Base-by-base conservation (phyloP, 345 rosid genomes). In the Draba incana region DNA sequence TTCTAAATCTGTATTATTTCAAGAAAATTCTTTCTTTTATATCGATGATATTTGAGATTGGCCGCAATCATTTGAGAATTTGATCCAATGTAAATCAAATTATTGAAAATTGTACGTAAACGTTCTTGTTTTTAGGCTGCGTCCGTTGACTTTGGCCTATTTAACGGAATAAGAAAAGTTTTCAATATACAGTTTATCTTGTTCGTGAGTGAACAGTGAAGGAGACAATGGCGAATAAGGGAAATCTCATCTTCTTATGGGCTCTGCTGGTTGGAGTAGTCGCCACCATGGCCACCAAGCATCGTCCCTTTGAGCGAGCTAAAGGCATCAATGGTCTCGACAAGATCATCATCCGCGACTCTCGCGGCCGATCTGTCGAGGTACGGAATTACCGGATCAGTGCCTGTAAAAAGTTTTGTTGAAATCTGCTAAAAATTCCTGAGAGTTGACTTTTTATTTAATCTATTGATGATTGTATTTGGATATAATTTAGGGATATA, bases 321-420 rank as follows among this genome's bases (percentile, higher is more conserved):
- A 85, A 78, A 71, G 95, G 95, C 60, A 16, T 78, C 31, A 84
- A 85, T 52, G 90, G 89, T 63, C 85, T 90, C 69, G 85, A 85
- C 16, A 91, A 80, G 78, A 80, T 91, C 74, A 77, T 85, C 57
- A 69, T 91, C 64, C 79, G 92, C 3, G 89, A 83, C 64, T 69
- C 35, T 51, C 84, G 82, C 0, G 81, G 84, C 57, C 77, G 74
- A 60, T 82, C 92, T 25, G 90, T 75, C 10, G 92, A 90, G 95
- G 95, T 33, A 33, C 37, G 37, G 31, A 35, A 35, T 10, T 8
- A 35, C 39, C 39, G 39, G 39, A 35, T 35, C 39, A 8, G 39
- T 8, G 8, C 38, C 9, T 35, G 38, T 31, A 1, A 31, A 31
- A 7, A 5, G 8, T 31, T 31, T 31, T 31, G 35, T 7, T 1